Percentiles rank a stretch among this genome's conserved stretches.
These are phyloP conservation scores for Beverwykella pulmonaria DNA, from an alignment of 495 filamentous ascomycete genomes.

Conservation along the genomic window DNA sequence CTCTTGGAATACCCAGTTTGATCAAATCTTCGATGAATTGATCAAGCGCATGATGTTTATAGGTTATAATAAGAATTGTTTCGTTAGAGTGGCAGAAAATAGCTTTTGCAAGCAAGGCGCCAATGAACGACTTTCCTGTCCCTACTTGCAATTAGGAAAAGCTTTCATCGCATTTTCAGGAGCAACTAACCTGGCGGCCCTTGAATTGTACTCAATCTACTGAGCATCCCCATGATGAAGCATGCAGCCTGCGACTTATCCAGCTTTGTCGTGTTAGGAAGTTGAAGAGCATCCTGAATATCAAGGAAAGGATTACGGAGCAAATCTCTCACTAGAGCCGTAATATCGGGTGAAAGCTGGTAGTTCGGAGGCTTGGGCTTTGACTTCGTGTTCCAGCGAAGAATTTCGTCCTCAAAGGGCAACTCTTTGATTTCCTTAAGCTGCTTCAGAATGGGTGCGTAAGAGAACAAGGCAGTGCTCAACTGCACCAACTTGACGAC, in stretches of 20 bases:
- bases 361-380: too few relatives aligned
- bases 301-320: constrained; percentile 36
- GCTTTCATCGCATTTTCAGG: too few relatives aligned
- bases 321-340: constrained; percentile 33
- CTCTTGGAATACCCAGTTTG: constrained; percentile 60
- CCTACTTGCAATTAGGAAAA: constrained; percentile 51
- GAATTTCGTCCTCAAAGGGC: constrained; percentile 56
- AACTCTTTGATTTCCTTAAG: constrained; percentile 61
- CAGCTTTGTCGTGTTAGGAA: constrained; percentile 52
- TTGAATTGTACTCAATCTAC: constrained; percentile 66
- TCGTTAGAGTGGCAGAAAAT: constrained; percentile 56
- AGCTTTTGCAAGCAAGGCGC: constrained; percentile 65
- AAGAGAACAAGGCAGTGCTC: constrained; percentile 70
- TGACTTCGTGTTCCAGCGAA: constrained; percentile 45
- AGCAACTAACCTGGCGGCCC: constrained; percentile 72
- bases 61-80: constrained; percentile 65
- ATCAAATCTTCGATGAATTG: constrained; percentile 74
- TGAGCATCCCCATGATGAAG: constrained; percentile 58
- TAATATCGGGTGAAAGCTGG: too few relatives aligned
- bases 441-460: constrained; percentile 66
- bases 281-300: constrained; percentile 38
- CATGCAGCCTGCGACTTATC: constrained; percentile 64
- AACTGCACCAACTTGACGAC: constrained; percentile 59
- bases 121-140: constrained; percentile 81
- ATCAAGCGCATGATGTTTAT: constrained; percentile 58